A percentile compares a stretch with the other conserved stretches of the same genome.
Evolutionary conservation across 306 rosid genomes (phyloP).

Genomic region (Macrotyloma uniflorum): DNA sequence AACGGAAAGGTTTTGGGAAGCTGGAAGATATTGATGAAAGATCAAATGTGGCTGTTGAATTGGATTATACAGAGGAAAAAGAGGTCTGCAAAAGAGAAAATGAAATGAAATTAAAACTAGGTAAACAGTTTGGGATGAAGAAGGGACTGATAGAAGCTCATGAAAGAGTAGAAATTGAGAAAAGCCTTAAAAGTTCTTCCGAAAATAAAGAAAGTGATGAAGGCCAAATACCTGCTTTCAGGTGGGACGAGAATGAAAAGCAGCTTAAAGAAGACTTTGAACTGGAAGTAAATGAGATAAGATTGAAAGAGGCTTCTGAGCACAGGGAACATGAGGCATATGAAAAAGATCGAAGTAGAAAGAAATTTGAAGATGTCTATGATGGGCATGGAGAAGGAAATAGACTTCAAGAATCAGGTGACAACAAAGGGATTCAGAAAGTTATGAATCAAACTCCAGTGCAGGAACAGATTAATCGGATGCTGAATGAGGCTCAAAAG

Average conservation of each 20-base stretch:
- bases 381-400: not conserved
- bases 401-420: not conserved
- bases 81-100: not conserved
- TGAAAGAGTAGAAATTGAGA: not conserved
- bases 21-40: not conserved
- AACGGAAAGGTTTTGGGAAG: not conserved
- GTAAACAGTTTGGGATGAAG: not conserved
- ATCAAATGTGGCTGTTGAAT: not conserved
- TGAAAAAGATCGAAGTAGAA: not conserved
- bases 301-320: not conserved
- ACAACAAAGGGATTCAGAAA: not conserved
- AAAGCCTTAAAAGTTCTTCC: not conserved
- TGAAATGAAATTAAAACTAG: not conserved
- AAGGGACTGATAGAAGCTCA: not conserved
- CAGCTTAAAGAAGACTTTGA: not conserved
- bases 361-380: not conserved
- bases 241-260: not conserved
- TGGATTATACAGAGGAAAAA: not conserved
- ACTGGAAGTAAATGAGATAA: not conserved
- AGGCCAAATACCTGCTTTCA: not conserved
- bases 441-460: not conserved
- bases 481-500: conserved; percentile 33
- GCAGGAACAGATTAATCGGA: conserved; percentile 29
- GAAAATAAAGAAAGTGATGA: not conserved
- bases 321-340: not conserved